Base-by-base conservation (phyloP, 371 early-diverging fungal species). In the Circinella umbellata region DNA sequence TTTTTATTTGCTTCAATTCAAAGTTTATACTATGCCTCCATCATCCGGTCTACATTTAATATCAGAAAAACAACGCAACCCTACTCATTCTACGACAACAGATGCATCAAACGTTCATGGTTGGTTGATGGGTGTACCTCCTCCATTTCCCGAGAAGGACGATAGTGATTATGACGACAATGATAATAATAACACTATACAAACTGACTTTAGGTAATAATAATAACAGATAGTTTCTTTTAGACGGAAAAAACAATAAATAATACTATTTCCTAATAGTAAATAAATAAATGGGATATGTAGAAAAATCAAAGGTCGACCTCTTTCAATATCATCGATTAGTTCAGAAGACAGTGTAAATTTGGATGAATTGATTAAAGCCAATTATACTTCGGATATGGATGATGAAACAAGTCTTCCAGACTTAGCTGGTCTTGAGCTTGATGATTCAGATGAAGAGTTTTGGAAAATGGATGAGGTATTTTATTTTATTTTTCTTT, bases 391-490 rank as follows among this genome's bases (percentile, higher is more conserved):
- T 3, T 65, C 72, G 11, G 73, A 77, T 63, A 77, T 83, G 74
- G 77, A 79, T 10, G 81, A 83, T 49, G 81, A 81, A 72, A 81
- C 81, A 3, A 75, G 77, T 46, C 71, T 83, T 20, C 69, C 78
- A 10, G 75, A 73, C 55, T 63, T 83, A 49, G 76, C 80, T 38
- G 67, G 70, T 39, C 66, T 83, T 35, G 84, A 83, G 49, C 61
- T 83, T 10, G 84, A 83, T 65, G 84, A 83, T 61, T 76, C 79
- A 37, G 78, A 75, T 38, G 84, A 83, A 55, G 81, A 80, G 42
- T 83, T 83, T 64, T 83, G 79, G 79, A 80, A 81, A 61, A 61
- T 83, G 62, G 81, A 83, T 55, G 71, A 74, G 66, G 79, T 78
- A 69, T 27, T 10, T 55, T 57, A 11, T 34, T 34, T 18, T 27